Evolutionary conservation across 176 grass and related monocot genomes (phyloP).

Genomic region (Areca catechu): DNA sequence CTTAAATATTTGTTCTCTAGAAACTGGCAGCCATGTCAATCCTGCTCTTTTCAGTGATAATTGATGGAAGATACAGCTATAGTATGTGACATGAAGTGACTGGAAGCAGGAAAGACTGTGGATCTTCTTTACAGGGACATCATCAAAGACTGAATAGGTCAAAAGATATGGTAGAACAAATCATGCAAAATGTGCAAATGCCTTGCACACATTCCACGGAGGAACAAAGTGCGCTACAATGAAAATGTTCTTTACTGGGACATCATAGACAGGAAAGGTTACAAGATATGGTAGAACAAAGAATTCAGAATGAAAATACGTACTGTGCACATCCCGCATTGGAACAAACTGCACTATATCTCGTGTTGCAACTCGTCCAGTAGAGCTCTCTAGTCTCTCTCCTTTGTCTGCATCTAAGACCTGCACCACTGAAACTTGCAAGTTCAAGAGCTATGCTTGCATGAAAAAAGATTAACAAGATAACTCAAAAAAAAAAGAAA

Average conservation of each 20-base stretch:
- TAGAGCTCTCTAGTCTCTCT: constrained; percentile 72
- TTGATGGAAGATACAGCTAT: not conserved
- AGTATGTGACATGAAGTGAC: not conserved
- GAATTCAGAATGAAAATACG: constrained; percentile 3
- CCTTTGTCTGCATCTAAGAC: constrained; percentile 97
- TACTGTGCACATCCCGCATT: constrained; percentile 75
- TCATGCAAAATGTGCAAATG: no score
- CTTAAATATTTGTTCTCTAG: no score
- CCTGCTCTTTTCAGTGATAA: no score
- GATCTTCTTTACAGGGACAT: no score
- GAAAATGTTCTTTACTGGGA: no score
- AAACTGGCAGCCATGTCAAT: no score
- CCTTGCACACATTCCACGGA: no score
- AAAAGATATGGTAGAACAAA: no score
- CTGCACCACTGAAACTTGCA: constrained; percentile 30
- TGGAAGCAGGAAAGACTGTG: not conserved
- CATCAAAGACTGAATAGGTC: no score
- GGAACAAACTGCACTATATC: constrained; percentile 94
- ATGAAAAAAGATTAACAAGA: not conserved
- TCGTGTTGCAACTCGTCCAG: constrained; percentile 72
- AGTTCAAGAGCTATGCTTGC: constrained; percentile 6
- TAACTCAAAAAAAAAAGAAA: constrained; percentile 7
- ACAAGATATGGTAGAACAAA: no score
- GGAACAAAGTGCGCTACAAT: no score
- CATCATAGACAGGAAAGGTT: no score